These are phyloP conservation scores for Apiotrichum akiyoshidainum DNA, from an alignment of 1,284 basidiomycete genomes.

Conservation along the genomic window DNA sequence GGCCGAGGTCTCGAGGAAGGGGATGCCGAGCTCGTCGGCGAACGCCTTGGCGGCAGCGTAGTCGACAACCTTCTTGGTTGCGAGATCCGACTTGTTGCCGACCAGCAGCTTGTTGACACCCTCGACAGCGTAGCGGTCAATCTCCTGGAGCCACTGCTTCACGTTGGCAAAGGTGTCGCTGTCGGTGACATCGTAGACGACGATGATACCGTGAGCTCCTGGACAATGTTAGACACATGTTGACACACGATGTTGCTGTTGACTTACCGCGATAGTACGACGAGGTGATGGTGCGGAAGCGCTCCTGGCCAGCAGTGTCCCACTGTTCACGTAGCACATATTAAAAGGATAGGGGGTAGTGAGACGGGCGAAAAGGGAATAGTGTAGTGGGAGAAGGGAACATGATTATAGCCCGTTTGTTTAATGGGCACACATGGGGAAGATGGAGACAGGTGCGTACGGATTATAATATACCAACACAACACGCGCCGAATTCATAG, in stretches of 20 bases:
- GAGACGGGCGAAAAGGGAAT: conserved; percentile 16
- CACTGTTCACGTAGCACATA: conserved; percentile 59
- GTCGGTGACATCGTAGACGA: conserved; percentile 99
- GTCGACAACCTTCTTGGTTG: conserved; percentile 98
- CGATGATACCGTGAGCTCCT: conserved; percentile 94
- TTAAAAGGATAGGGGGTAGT: conserved; percentile 19
- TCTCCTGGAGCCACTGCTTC: conserved; percentile 99
- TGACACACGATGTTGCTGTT: background rate
- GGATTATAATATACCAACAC: conserved; percentile 21
- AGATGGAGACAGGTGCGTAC: conserved; percentile 21
- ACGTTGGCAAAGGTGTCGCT: conserved; percentile 86
- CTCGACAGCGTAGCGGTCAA: conserved; percentile 97
- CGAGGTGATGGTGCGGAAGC: conserved; percentile 95
- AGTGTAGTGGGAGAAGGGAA: conserved; percentile 15
- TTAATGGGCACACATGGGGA: background rate
- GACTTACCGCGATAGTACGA: conserved; percentile 75
- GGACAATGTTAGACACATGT: background rate
- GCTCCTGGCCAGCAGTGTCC: conserved; percentile 97
- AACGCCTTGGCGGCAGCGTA: conserved; percentile 98
- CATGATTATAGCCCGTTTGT: conserved; percentile 3
- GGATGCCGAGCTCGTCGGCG: conserved; percentile 89
- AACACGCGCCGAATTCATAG: conserved; percentile 31
- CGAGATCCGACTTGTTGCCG: conserved; percentile 97
- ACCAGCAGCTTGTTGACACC: conserved; percentile 98
- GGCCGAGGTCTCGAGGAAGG: conserved; percentile 98